Evolutionary conservation across 306 rosid genomes (phyloP).

Genomic region (Dalbergia cochinchinensis): DNA sequence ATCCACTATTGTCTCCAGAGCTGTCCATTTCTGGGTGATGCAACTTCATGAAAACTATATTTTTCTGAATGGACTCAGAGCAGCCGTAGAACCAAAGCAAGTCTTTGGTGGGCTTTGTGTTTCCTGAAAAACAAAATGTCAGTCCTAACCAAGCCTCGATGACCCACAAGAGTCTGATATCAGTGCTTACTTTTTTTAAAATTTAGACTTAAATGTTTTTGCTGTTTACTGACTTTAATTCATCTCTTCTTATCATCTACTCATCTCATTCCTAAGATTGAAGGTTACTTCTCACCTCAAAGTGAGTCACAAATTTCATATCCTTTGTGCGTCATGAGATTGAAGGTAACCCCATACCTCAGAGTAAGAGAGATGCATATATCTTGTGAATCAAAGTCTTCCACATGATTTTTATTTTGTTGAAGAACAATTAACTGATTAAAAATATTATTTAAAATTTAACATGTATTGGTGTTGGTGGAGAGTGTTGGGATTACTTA

Average conservation of each 20-base stretch:
- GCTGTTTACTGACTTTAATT: constrained; percentile 35
- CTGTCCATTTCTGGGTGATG: constrained; percentile 28
- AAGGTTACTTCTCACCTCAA: constrained; percentile 43
- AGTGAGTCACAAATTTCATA: constrained; percentile 32
- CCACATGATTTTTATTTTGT: neutral
- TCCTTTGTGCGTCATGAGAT: neutral
- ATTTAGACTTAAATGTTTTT: neutral
- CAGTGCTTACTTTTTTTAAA: neutral
- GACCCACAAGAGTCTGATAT: neutral
- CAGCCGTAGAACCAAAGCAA: constrained; percentile 19
- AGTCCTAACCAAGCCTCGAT: neutral
- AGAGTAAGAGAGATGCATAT: neutral
- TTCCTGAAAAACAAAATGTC: neutral
- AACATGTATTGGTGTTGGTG: neutral
- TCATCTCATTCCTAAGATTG: constrained; percentile 28
- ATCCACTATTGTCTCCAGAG: neutral
- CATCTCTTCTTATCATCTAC: neutral
- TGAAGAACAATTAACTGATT: neutral
- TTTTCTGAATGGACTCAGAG: constrained; percentile 19
- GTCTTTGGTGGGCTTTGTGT: constrained; percentile 28
- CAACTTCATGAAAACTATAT: constrained; percentile 23
- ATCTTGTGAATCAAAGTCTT: neutral
- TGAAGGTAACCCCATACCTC: constrained; percentile 50
- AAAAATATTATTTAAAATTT: neutral
- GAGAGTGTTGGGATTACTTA: too few relatives aligned